Base-by-base conservation (phyloP, 1,284 basidiomycete genomes). In the Microbotryum violaceum region DNA sequence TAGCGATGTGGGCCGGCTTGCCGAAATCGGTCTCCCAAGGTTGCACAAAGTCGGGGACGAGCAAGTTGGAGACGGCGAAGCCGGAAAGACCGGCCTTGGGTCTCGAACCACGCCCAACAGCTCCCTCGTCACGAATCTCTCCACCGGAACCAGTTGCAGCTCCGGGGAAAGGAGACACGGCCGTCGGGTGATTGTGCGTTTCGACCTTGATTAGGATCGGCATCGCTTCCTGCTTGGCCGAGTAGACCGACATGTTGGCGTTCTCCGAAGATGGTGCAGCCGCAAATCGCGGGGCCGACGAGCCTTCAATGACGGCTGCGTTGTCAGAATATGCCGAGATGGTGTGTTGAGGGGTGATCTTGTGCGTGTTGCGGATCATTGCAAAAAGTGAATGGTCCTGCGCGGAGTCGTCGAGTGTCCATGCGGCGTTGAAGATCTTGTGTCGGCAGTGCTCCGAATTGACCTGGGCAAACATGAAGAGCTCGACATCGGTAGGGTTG, bases 401-500 rank as follows among this genome's bases (percentile, higher is more conserved):
- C 27, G 53, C 49, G 31, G 62, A 20, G 14, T 69, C 71, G 54
- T 72, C 65, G 45, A 72, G 64, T 25, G 85, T 89, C 96, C 96
- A 99, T 48, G 88, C 83, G 0, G 96, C 93, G 74, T 99, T 99
- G 81, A 98, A 99, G 70, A 97, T 98, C 79, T 99, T 99, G 82
- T 99, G 96, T 52, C 96, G 83, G 77, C 96, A 99, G 76, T 98
- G 96, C 77, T 99, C 96, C 48, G 93, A 97, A 79, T 99, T 99
- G 75, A 99, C 94, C 75, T 99, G 96, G 20, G 96, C 94, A 75
- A 98, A 99, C 94, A 98, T 98, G 82, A 98, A 98, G 21, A 99
- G 82, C 75, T 99, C 96, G 16, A 96, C 93, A 71, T 98, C 94
- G 54, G 91, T 97, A 5, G 92, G 92, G 74, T 91, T 86, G 51